Base-by-base conservation (phyloP, 208 protist genomes). In the Porcisia hertigi region DNA sequence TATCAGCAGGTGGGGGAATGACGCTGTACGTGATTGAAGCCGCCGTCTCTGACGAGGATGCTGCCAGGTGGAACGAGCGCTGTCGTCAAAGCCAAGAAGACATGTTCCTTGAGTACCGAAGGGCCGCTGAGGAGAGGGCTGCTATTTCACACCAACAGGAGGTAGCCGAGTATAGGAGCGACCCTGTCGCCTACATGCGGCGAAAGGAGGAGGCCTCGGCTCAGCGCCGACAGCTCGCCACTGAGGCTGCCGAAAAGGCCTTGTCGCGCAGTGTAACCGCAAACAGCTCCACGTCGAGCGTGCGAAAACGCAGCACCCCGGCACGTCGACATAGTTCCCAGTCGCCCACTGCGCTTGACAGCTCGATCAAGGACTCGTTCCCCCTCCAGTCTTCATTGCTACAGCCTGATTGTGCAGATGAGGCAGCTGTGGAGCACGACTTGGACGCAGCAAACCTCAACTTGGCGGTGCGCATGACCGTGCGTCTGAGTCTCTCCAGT, bases 21-120 rank as follows among this genome's bases (percentile, higher is more conserved):
- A 70, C 80, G 16, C 73, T 53, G 1, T 96, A 89, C 74, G 54
- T 76, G n/a, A 82, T 96, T 49, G 92, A 96, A 70, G 89, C 85
- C 14, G 76, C 73, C 41, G 75, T 96, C 18, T 79, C 87, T 45
- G 77, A 81, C 55, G 81, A 79, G 49, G 77, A 75, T 23, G 86
- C 87, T 52, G 65, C 72, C 8, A 76, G 73, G 45, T 94, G 87
- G 89, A 86, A 96, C 39, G 86, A 89, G 65, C 55, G 78, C 60
- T 90, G 89, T 66, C 89, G 83, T n/a, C 69, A 69, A 3, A 81
- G 75, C 12, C 89, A 94, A 71, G 89, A 87, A 78, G 36, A 75
- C 34, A 71, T 73, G 23, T 95, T 91, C 67, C 72, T 67, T 18
- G 25, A 67, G 9, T 25, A 81, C 47, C 83, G 86, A 9, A 41